phyloP scores from a whole-genome alignment of 352 stramenopile species.

The Phytophthora fragariae region DNA sequence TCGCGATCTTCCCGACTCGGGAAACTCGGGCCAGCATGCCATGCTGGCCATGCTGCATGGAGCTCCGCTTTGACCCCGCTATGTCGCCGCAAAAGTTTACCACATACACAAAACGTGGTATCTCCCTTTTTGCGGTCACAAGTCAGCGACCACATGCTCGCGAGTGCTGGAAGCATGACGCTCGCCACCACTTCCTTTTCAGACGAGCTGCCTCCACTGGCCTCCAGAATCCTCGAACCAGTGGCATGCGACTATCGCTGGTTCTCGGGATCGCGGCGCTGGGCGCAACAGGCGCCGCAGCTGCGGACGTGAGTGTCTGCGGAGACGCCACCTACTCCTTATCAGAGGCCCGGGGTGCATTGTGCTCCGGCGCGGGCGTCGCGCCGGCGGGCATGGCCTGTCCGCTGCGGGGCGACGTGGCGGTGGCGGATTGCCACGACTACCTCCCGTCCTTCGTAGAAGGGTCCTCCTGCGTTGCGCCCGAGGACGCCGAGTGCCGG shows the following conservation, averaged over 20 bases:
- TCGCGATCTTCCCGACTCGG: background rate
- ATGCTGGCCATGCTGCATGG: background rate
- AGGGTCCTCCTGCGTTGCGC: constrained; percentile 37
- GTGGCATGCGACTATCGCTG: constrained; percentile 15
- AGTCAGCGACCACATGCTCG: background rate
- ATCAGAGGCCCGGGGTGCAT: constrained; percentile 20
- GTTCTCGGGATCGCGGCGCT: constrained; percentile 20
- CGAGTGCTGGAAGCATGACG: background rate
- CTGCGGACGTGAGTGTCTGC: constrained; percentile 50
- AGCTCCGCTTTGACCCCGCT: background rate
- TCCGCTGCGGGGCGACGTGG: constrained; percentile 51
- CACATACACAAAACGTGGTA: background rate
- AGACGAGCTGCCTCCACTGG: background rate
- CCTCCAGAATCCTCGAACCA: background rate
- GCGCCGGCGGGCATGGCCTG: constrained; percentile 49
- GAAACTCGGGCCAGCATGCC: background rate
- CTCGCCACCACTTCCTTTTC: constrained; percentile 22
- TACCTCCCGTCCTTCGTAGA: constrained; percentile 51
- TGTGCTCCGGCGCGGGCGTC: constrained; percentile 27
- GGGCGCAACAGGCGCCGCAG: background rate
- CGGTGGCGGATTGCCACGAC: constrained; percentile 49
- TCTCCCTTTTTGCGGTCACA: constrained; percentile 9
- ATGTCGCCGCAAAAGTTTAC: background rate
- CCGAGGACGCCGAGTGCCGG: constrained; percentile 54
- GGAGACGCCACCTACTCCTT: constrained; percentile 55